Conservation (phyloP, 331 rosid species). For the Phaseolus coccineus region DNA sequence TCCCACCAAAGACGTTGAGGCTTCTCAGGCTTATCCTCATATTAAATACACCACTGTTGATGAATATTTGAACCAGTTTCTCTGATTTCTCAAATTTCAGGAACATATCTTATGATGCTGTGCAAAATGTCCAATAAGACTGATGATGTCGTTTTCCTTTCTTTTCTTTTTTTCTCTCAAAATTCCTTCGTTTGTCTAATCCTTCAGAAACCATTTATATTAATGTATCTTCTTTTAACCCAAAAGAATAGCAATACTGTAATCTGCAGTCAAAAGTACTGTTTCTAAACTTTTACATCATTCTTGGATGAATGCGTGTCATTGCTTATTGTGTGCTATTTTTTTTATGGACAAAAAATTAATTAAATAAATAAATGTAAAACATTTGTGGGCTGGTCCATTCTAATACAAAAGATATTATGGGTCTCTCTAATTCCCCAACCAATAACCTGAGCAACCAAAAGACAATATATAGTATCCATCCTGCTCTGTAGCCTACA, state of each 20-base stretch:
- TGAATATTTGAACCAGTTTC: conserved; percentile 47
- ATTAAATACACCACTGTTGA: conserved; percentile 54
- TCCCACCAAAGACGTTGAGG: conserved; percentile 50
- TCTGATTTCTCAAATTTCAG: conserved; percentile 26
- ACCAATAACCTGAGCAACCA: too few relatives aligned
- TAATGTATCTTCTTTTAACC: background rate
- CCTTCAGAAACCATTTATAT: background rate
- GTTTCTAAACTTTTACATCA: background rate
- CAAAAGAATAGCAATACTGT: background rate
- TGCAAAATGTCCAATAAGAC: background rate
- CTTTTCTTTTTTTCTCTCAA: background rate
- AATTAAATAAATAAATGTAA: too few relatives aligned
- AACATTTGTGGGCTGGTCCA: too few relatives aligned
- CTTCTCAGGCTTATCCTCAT: conserved; percentile 50
- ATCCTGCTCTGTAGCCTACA: too few relatives aligned
- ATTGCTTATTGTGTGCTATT: too few relatives aligned
- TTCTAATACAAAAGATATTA: too few relatives aligned
- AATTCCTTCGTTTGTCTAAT: too few relatives aligned
- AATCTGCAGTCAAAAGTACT: background rate
- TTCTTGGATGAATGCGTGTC: background rate
- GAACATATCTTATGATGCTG: background rate
- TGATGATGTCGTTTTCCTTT: background rate
- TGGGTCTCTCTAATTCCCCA: too few relatives aligned
- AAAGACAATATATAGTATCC: too few relatives aligned
- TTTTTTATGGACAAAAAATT: too few relatives aligned